phyloP scores from a whole-genome alignment of 2,329 filamentous ascomycete species.

The Aureobasidium sp. region DNA sequence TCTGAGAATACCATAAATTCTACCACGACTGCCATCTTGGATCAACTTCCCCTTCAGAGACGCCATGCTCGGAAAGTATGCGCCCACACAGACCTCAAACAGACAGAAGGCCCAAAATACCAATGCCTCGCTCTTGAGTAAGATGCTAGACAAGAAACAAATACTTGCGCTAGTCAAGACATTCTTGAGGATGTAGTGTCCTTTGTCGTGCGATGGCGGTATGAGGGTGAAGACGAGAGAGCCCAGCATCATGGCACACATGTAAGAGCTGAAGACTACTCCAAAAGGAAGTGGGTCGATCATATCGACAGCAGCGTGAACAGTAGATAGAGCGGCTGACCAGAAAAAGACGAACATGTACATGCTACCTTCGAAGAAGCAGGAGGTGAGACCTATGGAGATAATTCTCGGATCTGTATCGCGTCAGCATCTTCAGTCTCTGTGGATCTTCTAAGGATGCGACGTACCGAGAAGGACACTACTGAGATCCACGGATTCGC shows the following conservation, averaged over 20 bases:
- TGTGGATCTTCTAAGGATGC: not conserved
- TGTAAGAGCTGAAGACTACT: slow-evolving; percentile 49
- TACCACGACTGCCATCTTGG: slow-evolving; percentile 45
- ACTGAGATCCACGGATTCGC: not conserved
- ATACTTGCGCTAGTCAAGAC: slow-evolving; percentile 33
- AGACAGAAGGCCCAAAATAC: slow-evolving; percentile 51
- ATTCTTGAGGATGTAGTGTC: slow-evolving; percentile 27
- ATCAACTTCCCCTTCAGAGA: slow-evolving; percentile 47
- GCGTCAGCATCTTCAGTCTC: not conserved
- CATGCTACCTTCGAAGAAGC: slow-evolving; percentile 53
- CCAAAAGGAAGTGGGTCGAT: slow-evolving; percentile 32
- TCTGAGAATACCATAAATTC: slow-evolving; percentile 50
- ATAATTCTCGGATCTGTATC: slow-evolving; percentile 39
- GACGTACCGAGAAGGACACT: not conserved
- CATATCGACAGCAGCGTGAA: slow-evolving; percentile 15
- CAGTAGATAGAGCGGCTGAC: slow-evolving; percentile 41
- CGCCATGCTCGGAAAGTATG: slow-evolving; percentile 50
- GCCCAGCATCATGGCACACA: slow-evolving; percentile 53
- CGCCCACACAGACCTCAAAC: slow-evolving; percentile 49
- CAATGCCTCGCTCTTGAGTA: slow-evolving; percentile 34
- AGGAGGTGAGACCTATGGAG: slow-evolving; percentile 44
- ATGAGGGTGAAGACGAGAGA: slow-evolving; percentile 44
- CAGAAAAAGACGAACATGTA: slow-evolving; percentile 58
- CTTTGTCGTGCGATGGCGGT: slow-evolving; percentile 22
- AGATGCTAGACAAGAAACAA: slow-evolving; percentile 25